A percentile compares a stretch with the other conserved stretches of the same genome.
Conservation (phyloP, 192 early-diverging fungal genomes). For the Entomortierella chlamydospora region DNA sequence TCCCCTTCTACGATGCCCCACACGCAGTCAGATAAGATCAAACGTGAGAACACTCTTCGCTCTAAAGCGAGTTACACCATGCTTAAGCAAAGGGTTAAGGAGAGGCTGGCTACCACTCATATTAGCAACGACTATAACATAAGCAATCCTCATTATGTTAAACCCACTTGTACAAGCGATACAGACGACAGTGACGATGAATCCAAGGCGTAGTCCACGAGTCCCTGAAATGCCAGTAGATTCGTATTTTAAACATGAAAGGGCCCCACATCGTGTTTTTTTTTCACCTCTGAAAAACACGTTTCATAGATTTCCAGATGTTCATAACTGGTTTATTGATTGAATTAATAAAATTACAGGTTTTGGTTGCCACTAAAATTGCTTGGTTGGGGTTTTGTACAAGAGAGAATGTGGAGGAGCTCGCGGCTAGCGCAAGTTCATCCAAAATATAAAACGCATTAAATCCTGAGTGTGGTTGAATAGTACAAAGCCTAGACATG, state of each 20-base stretch:
- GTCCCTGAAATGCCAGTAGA: too few relatives aligned
- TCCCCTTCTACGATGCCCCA: too few relatives aligned
- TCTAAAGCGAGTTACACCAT: not conserved
- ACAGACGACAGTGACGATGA: slow-evolving; percentile 1
- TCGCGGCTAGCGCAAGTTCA: not conserved
- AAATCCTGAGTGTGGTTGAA: too few relatives aligned
- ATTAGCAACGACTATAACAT: slow-evolving; percentile 4
- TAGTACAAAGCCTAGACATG: too few relatives aligned
- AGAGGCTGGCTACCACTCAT: slow-evolving; percentile 13
- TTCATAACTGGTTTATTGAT: not conserved
- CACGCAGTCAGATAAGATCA: too few relatives aligned
- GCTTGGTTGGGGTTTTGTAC: slow-evolving; percentile 28
- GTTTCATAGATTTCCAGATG: too few relatives aligned
- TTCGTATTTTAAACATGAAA: too few relatives aligned
- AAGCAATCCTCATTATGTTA: slow-evolving; percentile 25
- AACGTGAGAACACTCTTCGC: too few relatives aligned
- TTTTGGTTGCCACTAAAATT: slow-evolving; percentile 19
- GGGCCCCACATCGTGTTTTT: too few relatives aligned
- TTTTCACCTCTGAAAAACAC: too few relatives aligned
- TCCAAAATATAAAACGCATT: not conserved
- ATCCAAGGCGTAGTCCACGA: too few relatives aligned
- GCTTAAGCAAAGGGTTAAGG: slow-evolving; percentile 10
- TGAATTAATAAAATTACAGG: slow-evolving; percentile 2
- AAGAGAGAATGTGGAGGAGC: not conserved
- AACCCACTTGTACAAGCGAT: not conserved